phyloP scores from a whole-genome alignment of 768 basidiomycete genomes.

The Tricholoma flavovirens region DNA sequence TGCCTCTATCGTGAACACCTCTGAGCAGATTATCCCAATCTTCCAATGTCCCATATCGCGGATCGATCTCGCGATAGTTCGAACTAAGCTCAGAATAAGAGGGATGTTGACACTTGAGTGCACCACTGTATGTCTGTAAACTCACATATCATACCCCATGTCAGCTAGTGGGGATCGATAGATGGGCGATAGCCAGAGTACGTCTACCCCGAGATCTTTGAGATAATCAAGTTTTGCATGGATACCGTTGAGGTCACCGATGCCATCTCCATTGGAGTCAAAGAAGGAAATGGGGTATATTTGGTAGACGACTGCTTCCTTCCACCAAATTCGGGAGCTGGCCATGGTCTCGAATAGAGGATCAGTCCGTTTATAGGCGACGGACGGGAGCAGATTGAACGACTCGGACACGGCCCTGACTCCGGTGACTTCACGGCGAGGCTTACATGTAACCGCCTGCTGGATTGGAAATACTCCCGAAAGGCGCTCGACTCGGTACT shows the following conservation, averaged over 20 bases:
- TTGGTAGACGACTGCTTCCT: slow-evolving; percentile 54
- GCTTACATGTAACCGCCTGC: too few species aligned
- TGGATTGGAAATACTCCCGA: too few species aligned
- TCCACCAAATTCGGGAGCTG: slow-evolving; percentile 43
- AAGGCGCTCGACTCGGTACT: too few species aligned
- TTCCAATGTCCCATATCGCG: slow-evolving; percentile 55
- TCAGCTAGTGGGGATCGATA: slow-evolving; percentile 64
- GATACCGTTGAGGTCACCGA: slow-evolving; percentile 69
- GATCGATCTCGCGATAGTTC: slow-evolving; percentile 60
- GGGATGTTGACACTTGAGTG: background rate
- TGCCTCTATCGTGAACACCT: slow-evolving; percentile 53
- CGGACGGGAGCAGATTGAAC: too few species aligned
- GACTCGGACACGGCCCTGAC: too few species aligned
- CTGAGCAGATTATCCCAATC: slow-evolving; percentile 54
- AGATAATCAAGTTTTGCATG: slow-evolving; percentile 61
- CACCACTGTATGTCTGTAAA: slow-evolving; percentile 13
- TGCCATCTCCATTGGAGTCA: slow-evolving; percentile 67
- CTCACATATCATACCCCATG: slow-evolving; percentile 70
- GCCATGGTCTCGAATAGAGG: background rate
- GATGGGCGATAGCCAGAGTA: slow-evolving; percentile 69
- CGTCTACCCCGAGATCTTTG: slow-evolving; percentile 58
- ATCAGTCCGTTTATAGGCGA: too few species aligned
- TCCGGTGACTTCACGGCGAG: too few species aligned
- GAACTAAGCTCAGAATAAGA: slow-evolving; percentile 29
- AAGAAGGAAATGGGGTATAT: slow-evolving; percentile 69